Percentiles rank a stretch among this genome's conserved stretches.
Evolutionary conservation across 108 stramenopile genomes (phyloP).

Genomic region (Cyclostephanos tholiformis): DNA sequence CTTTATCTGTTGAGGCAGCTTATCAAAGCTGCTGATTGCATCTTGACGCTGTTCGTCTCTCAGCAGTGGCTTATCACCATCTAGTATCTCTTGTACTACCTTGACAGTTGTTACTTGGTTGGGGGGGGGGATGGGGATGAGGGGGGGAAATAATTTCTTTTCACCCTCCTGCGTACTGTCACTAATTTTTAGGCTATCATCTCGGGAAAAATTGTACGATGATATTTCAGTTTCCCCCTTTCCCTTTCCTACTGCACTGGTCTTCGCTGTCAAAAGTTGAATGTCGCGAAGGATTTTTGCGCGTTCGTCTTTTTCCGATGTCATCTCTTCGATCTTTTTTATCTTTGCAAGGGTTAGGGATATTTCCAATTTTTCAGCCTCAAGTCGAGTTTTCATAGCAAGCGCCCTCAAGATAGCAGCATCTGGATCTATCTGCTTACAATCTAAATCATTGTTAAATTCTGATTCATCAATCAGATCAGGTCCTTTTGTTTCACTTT

Average conservation of each 20-base stretch:
- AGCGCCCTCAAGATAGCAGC: conserved; percentile 26
- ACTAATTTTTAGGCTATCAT: not conserved
- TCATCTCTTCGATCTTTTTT: conserved; percentile 28
- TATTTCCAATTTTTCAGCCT: conserved; percentile 42
- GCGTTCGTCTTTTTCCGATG: conserved; percentile 5
- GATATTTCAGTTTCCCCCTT: not conserved
- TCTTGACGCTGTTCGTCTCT: conserved; percentile 49
- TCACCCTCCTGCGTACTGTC: not conserved
- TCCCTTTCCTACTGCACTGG: not conserved
- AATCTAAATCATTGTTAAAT: not conserved
- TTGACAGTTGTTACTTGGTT: too few species aligned
- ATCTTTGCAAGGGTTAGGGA: conserved; percentile 39
- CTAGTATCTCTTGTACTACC: conserved; percentile 5
- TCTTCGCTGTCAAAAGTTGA: conserved; percentile 13
- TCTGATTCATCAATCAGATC: not conserved
- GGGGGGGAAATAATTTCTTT: too few species aligned
- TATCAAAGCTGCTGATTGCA: conserved; percentile 31
- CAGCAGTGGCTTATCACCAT: conserved; percentile 10
- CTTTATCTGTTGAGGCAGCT: conserved; percentile 37
- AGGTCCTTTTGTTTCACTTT: not conserved
- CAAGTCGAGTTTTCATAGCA: conserved; percentile 32
- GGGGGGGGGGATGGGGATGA: too few species aligned
- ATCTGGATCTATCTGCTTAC: conserved; percentile 16
- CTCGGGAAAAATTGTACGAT: not conserved
- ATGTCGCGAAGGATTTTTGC: conserved; percentile 5